Evolutionary conservation across 73 alveolate species (phyloP).

Genomic region (Paramecium sexaurelia): DNA sequence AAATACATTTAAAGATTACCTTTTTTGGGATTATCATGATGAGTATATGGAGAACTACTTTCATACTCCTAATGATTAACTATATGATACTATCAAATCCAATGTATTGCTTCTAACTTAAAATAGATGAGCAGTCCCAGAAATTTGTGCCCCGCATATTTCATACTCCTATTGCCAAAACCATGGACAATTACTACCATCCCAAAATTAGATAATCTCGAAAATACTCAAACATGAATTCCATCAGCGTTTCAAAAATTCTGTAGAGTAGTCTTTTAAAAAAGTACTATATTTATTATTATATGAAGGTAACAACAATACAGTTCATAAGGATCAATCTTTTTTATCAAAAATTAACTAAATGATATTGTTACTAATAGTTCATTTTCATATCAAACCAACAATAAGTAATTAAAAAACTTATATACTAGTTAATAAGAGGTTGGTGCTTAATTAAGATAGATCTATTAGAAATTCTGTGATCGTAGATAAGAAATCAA

Average conservation of each 20-base stretch:
- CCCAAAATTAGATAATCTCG: neutral
- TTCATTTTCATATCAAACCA: neutral
- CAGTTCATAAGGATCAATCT: slow-evolving; percentile 8
- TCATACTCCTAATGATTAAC: neutral
- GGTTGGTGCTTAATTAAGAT: neutral
- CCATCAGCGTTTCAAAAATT: slow-evolving; percentile 42
- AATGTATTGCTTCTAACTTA: neutral
- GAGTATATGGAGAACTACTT: slow-evolving; percentile 16
- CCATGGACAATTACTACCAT: slow-evolving; percentile 8
- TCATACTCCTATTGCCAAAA: neutral
- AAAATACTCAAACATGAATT: neutral
- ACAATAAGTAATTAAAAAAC: neutral
- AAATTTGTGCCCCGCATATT: slow-evolving; percentile 49
- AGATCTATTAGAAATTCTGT: neutral
- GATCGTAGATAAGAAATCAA: slow-evolving; percentile 13
- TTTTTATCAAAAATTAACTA: slow-evolving; percentile 6
- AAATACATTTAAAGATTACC: neutral
- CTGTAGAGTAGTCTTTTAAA: neutral
- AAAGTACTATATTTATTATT: neutral
- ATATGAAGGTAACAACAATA: neutral
- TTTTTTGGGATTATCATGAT: slow-evolving; percentile 48
- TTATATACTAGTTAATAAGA: neutral
- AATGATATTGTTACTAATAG: neutral
- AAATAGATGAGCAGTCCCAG: slow-evolving; percentile 14
- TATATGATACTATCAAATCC: neutral